A percentile compares a stretch with the other conserved stretches of the same genome.
Conservation (phyloP, 768 basidiomycete species). For the Mycena rebaudengoi region DNA sequence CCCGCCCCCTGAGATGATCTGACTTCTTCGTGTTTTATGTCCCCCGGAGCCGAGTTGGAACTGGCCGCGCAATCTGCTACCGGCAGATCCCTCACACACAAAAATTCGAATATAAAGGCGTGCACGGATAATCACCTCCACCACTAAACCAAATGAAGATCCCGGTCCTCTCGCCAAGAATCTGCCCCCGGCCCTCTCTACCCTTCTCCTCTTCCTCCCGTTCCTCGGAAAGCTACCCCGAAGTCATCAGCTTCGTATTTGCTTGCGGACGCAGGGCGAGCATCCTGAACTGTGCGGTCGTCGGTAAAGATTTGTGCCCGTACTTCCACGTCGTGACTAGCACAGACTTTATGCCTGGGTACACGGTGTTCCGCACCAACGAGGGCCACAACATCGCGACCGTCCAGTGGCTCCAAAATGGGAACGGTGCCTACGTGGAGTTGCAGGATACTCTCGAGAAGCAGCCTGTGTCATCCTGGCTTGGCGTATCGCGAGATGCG, state of each 20-base stretch:
- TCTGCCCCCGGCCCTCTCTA: not conserved
- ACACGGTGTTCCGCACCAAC: conserved; percentile 5
- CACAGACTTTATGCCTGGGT: not conserved
- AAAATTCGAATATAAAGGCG: no score
- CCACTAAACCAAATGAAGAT: no score
- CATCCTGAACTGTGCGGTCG: conserved; percentile 1
- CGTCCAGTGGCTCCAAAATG: not conserved
- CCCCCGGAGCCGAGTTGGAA: no score
- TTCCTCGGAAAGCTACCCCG: not conserved
- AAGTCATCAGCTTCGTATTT: not conserved
- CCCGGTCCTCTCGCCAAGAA: not conserved
- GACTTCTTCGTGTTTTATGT: no score
- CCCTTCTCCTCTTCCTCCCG: not conserved
- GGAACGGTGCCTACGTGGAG: not conserved
- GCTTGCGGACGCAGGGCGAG: not conserved
- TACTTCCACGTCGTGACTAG: conserved; percentile 8
- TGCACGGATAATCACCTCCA: no score
- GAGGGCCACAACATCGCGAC: not conserved
- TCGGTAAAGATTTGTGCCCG: not conserved
- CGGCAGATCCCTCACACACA: no score
- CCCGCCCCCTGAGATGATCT: no score
- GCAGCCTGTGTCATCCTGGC: conserved; percentile 1
- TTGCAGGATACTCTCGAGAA: not conserved
- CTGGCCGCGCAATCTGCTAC: no score
- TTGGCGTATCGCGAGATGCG: not conserved